phyloP scores from a whole-genome alignment of 2,329 filamentous ascomycete species.

The Keithomyces neogunnii region DNA sequence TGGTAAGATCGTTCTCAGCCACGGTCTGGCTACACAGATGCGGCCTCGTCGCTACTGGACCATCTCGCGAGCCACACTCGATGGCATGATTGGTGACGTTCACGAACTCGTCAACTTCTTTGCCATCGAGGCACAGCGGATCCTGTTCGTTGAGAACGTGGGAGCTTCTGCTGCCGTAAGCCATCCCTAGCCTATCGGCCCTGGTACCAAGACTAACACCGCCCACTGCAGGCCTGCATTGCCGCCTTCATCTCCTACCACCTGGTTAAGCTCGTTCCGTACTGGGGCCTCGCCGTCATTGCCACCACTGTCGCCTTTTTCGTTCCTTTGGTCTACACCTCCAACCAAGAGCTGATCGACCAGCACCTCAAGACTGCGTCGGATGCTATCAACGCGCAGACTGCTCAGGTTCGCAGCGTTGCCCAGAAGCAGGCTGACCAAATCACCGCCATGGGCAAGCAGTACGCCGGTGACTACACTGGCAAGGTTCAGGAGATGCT shows the following conservation, averaged over 20 bases:
- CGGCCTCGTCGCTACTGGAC: slow-evolving; percentile 62
- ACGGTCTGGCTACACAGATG: slow-evolving; percentile 55
- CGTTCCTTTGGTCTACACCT: slow-evolving; percentile 54
- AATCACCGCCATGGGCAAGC: slow-evolving; percentile 55
- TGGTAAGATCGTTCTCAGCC: slow-evolving; percentile 53
- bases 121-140: slow-evolving; percentile 59
- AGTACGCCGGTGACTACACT: slow-evolving; percentile 60
- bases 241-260: slow-evolving; percentile 58
- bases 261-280: slow-evolving; percentile 60
- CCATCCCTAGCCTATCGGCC: slow-evolving; percentile 13
- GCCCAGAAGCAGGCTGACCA: slow-evolving; percentile 57
- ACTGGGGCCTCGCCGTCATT: slow-evolving; percentile 60
- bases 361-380: slow-evolving; percentile 49
- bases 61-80: slow-evolving; percentile 52
- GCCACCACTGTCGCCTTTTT: slow-evolving; percentile 52
- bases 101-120: slow-evolving; percentile 66
- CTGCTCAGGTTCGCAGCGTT: slow-evolving; percentile 50
- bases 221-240: slow-evolving; percentile 42
- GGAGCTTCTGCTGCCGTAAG: slow-evolving; percentile 50
- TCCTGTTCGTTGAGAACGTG: slow-evolving; percentile 61
- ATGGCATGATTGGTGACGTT: slow-evolving; percentile 52
- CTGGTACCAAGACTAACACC: slow-evolving; percentile 11
- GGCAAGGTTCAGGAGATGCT: slow-evolving; percentile 59
- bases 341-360: slow-evolving; percentile 64
- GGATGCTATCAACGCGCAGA: slow-evolving; percentile 53